Percentiles rank a stretch among this genome's conserved stretches.
Conservation (phyloP, 2,329 filamentous ascomycete genomes). For the Mollisiaceae sp. region DNA sequence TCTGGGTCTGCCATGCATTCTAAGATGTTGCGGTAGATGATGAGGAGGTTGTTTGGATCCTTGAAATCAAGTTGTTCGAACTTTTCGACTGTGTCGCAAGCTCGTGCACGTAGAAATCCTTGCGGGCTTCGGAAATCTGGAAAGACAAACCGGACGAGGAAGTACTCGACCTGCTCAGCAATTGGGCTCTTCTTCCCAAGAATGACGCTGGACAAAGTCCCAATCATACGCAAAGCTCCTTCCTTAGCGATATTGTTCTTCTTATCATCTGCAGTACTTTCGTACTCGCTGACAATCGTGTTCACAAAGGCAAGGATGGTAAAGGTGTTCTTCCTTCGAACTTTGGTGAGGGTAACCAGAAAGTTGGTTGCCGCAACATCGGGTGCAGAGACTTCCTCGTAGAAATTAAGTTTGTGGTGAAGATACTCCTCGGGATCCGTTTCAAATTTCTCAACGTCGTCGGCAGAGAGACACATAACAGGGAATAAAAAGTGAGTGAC, state of each 20-base stretch:
- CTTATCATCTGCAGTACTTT: constrained; percentile 79
- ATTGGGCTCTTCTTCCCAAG: constrained; percentile 98
- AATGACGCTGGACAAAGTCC: constrained; percentile 90
- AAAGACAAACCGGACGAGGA: constrained; percentile 97
- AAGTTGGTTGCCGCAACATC: constrained; percentile 98
- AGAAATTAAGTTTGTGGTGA: constrained; percentile 96
- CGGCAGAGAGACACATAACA: constrained; percentile 87
- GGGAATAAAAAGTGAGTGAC: constrained; percentile 96
- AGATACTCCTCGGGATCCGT: constrained; percentile 96
- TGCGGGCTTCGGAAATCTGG: constrained; percentile 93
- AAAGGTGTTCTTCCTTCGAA: constrained; percentile 93
- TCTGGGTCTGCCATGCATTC: constrained; percentile 96
- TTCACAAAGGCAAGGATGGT: constrained; percentile 95
- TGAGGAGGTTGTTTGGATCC: constrained; percentile 91
- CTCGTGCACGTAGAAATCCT: constrained; percentile 90
- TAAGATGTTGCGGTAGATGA: constrained; percentile 95
- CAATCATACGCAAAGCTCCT: constrained; percentile 95
- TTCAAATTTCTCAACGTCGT: constrained; percentile 92
- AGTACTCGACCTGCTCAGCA: constrained; percentile 96
- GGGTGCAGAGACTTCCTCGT: constrained; percentile 93
- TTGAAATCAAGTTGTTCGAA: constrained; percentile 98
- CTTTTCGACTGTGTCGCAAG: constrained; percentile 97
- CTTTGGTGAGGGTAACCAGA: constrained; percentile 91
- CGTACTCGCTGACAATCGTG: constrained; percentile 91
- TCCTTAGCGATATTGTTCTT: constrained; percentile 97